Conservation (phyloP, 495 filamentous ascomycete genomes). For the Aspergillus saccharolyticus region DNA sequence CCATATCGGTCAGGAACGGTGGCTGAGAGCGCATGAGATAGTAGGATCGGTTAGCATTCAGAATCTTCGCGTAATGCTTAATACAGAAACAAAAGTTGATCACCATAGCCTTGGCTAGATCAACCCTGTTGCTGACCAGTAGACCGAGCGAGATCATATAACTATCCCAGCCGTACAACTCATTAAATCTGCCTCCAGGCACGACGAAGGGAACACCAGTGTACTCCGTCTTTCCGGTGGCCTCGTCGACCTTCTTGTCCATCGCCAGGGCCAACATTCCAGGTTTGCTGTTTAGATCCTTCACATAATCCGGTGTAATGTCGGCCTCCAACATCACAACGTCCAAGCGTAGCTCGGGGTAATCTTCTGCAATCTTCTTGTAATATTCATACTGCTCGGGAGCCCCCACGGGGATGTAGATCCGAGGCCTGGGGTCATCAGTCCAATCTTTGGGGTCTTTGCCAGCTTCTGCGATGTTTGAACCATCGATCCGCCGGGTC, state of each 20-base stretch:
- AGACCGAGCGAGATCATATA: constrained; percentile 94
- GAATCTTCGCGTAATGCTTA: constrained; percentile 94
- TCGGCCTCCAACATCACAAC: constrained; percentile 67
- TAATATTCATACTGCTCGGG: constrained; percentile 91
- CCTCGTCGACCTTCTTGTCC: constrained; percentile 62
- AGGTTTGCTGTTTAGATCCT: constrained; percentile 73
- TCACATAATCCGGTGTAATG: constrained; percentile 71
- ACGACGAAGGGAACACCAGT: constrained; percentile 91
- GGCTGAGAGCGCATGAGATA: constrained; percentile 92
- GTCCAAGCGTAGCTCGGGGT: constrained; percentile 79
- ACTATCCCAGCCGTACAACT: constrained; percentile 95
- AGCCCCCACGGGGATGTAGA: constrained; percentile 81
- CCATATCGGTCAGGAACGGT: constrained; percentile 97
- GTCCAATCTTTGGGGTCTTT: constrained; percentile 91
- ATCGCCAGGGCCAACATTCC: constrained; percentile 87
- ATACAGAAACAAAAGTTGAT: constrained; percentile 96
- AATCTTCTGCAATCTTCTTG: constrained; percentile 61
- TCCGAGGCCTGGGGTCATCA: constrained; percentile 76
- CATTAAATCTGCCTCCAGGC: constrained; percentile 94
- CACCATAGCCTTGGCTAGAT: constrained; percentile 90
- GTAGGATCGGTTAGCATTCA: constrained; percentile 94
- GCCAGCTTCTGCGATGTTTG: constrained; percentile 79
- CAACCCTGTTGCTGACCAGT: constrained; percentile 70
- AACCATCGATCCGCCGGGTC: constrained; percentile 81
- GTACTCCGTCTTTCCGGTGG: constrained; percentile 60